These are phyloP conservation scores for Aspergillus clavatus DNA, from an alignment of 2,329 filamentous ascomycete species.

Conservation along the genomic window DNA sequence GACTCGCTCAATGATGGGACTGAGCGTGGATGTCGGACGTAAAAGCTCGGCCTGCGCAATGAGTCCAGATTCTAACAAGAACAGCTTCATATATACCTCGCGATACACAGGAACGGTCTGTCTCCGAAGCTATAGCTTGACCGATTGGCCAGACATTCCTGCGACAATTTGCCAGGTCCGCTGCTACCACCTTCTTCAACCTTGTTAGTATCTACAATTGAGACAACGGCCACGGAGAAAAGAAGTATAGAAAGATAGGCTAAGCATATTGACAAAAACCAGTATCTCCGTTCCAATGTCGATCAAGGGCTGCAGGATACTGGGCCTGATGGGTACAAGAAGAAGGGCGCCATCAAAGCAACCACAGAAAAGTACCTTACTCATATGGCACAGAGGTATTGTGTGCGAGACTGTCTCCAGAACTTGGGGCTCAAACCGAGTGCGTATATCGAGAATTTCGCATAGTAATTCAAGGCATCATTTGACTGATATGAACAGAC, in stretches of 20 bases:
- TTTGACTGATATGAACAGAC: not conserved
- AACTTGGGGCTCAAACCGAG: not conserved
- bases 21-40: not conserved
- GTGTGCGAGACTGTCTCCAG: not conserved
- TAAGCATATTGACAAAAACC: not conserved
- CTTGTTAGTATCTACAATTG: slow-evolving; percentile 30
- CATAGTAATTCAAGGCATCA: not conserved
- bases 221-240: not conserved
- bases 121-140: not conserved
- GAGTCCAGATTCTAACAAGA: not conserved
- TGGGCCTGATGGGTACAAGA: not conserved
- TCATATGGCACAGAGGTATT: not conserved
- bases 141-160: not conserved
- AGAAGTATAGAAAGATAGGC: not conserved
- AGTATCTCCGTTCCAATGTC: not conserved
- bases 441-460: not conserved
- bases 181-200: slow-evolving; percentile 39
- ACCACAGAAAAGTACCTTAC: not conserved
- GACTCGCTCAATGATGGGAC: not conserved
- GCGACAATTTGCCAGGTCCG: slow-evolving; percentile 40
- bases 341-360: not conserved
- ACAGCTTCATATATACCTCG: not conserved
- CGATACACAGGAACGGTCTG: not conserved
- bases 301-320: not conserved
- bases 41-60: not conserved